A percentile compares a stretch with the other conserved stretches of the same genome.
Conservation (phyloP, 2,329 filamentous ascomycete genomes). For the Neurospora crassa region DNA sequence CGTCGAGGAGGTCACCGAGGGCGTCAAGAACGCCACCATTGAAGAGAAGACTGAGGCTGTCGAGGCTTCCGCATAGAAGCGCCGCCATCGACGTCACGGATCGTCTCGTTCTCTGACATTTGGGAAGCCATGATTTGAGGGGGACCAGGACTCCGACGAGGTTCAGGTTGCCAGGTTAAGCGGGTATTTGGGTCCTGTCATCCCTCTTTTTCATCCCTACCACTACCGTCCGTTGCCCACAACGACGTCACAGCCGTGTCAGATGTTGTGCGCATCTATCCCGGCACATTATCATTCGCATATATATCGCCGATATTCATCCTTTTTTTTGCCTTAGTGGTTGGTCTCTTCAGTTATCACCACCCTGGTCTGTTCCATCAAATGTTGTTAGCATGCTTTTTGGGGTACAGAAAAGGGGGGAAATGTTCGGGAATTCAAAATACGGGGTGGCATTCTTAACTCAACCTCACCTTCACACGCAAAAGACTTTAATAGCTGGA, state of each 20-base stretch:
- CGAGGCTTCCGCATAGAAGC: slow-evolving; percentile 7
- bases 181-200: neutral
- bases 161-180: neutral
- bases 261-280: neutral
- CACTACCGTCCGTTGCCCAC: neutral
- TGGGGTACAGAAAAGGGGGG: neutral
- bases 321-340: neutral
- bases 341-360: neutral
- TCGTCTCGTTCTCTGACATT: neutral
- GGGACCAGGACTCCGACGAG: neutral
- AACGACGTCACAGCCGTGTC: neutral
- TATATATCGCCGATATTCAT: neutral
- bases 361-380: neutral
- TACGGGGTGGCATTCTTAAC: neutral
- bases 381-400: neutral
- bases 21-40: slow-evolving; percentile 41
- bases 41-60: slow-evolving; percentile 34
- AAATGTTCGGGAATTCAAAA: neutral
- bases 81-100: neutral
- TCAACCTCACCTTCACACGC: neutral
- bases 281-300: neutral
- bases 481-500: neutral
- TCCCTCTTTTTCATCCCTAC: neutral
- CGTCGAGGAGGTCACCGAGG: slow-evolving; percentile 43
- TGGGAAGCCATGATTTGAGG: neutral